Conservation (phyloP, 352 stramenopile species). For the Peronospora farinosa region DNA sequence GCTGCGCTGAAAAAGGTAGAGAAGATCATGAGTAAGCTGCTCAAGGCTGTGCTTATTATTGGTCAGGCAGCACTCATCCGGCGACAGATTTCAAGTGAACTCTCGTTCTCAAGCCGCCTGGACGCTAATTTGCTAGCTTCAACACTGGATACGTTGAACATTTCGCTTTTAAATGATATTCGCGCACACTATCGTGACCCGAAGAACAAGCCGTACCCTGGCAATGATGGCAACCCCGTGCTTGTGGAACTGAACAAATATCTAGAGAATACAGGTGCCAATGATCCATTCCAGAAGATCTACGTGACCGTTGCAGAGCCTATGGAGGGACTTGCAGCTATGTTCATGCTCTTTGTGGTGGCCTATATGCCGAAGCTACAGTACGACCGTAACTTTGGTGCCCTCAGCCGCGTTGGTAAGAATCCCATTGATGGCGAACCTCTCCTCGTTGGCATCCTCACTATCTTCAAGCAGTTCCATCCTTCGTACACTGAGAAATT, state of each 20-base stretch:
- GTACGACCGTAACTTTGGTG: constrained; percentile 88
- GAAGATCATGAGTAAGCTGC: constrained; percentile 90
- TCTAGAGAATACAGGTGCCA: constrained; percentile 86
- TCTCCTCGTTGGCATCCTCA: constrained; percentile 87
- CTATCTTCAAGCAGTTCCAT: constrained; percentile 93
- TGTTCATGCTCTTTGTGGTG: constrained; percentile 91
- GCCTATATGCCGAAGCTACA: constrained; percentile 91
- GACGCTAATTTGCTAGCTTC: constrained; percentile 89
- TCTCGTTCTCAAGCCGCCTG: constrained; percentile 85
- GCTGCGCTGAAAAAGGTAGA: constrained; percentile 89
- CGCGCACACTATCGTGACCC: constrained; percentile 79
- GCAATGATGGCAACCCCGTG: constrained; percentile 71
- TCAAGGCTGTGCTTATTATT: constrained; percentile 90
- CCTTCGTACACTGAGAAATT: constrained; percentile 91
- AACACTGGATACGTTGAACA: constrained; percentile 87
- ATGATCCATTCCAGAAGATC: constrained; percentile 91
- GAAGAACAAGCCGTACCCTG: constrained; percentile 76
- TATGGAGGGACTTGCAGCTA: constrained; percentile 83
- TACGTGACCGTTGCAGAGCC: constrained; percentile 91
- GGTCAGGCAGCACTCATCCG: constrained; percentile 91
- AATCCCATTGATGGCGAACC: constrained; percentile 91
- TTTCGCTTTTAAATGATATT: constrained; percentile 86
- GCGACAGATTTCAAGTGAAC: constrained; percentile 87
- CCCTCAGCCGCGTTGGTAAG: constrained; percentile 82
- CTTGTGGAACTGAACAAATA: constrained; percentile 89